Conservation (phyloP, 225 moss, liverwort and hornwort genomes). For the Straminergon stramineum region DNA sequence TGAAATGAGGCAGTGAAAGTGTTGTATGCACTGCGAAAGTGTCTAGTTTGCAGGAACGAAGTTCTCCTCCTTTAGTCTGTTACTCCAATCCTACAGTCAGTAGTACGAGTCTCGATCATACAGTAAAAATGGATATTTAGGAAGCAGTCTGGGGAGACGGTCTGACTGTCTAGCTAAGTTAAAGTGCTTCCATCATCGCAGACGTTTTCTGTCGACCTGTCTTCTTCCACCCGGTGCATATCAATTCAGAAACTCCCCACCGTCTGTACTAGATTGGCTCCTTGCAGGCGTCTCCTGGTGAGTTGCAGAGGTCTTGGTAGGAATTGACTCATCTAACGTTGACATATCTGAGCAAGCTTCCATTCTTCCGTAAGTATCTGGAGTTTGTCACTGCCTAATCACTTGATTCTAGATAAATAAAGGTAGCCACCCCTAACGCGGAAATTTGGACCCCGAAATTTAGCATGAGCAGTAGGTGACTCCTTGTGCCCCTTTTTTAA, state of each 20-base stretch:
- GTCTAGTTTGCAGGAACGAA: not conserved
- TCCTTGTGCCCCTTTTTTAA: not conserved
- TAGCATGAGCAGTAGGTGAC: not conserved
- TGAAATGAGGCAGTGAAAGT: not conserved
- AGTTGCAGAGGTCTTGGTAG: not conserved
- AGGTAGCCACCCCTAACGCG: not conserved
- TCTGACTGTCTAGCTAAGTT: not conserved
- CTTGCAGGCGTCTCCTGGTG: not conserved
- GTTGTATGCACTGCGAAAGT: not conserved
- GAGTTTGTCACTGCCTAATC: not conserved
- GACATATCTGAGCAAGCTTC: not conserved
- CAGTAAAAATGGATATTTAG: not conserved
- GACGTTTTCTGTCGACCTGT: conserved; percentile 5
- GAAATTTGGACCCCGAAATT: not conserved
- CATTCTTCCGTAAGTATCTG: not conserved
- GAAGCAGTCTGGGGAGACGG: not conserved
- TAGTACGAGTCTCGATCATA: not conserved
- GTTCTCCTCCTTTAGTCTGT: not conserved
- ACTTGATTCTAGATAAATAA: not conserved
- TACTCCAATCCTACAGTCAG: not conserved
- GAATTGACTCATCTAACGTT: not conserved
- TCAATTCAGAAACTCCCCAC: not conserved
- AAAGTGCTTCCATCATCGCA: conserved; percentile 15
- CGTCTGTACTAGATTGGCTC: not conserved
- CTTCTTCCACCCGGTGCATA: not conserved